phyloP scores from a whole-genome alignment of 495 filamentous ascomycete genomes.

The Xylaria flabelliformis region DNA sequence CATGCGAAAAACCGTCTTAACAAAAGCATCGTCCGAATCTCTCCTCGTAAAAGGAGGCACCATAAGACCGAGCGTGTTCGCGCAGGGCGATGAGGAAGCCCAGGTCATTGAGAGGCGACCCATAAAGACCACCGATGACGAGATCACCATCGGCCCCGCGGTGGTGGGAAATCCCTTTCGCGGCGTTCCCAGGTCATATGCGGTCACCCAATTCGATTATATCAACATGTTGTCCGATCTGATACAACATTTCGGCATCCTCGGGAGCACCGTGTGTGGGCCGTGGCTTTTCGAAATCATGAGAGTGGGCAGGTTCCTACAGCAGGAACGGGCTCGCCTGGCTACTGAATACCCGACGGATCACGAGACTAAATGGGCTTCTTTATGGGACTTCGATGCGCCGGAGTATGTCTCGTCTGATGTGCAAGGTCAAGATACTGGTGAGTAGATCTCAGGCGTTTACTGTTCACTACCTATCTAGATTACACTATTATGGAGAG shows the following conservation, averaged over 20 bases:
- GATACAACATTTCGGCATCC: background rate
- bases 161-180: background rate
- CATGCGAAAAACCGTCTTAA: background rate
- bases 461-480: background rate
- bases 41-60: background rate
- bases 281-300: slow-evolving; percentile 8
- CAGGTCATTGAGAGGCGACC: background rate
- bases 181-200: no score
- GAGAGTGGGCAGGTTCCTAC: background rate
- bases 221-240: background rate
- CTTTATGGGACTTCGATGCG: background rate
- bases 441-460: background rate
- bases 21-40: background rate
- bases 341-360: background rate
- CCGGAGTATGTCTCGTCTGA: background rate
- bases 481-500: background rate
- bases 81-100: background rate
- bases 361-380: background rate
- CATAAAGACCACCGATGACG: background rate
- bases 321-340: background rate
- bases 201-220: background rate
- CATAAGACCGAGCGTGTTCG: background rate
- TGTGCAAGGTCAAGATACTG: background rate
- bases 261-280: background rate
- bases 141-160: background rate